Conservation (phyloP, 2,329 filamentous ascomycete genomes). For the Colletotrichum cuscutae region DNA sequence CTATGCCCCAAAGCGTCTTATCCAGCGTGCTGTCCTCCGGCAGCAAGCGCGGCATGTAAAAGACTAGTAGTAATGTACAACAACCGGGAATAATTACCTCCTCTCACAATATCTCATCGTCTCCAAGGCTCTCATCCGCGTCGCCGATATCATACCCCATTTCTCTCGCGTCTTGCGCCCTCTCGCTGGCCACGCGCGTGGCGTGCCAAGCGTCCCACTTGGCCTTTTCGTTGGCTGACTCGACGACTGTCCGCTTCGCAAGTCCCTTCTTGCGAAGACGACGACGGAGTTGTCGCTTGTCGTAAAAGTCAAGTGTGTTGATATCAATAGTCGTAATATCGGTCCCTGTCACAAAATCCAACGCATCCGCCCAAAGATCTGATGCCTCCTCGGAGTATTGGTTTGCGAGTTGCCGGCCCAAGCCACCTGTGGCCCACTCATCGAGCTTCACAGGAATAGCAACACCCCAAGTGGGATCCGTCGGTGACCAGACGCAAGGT, state of each 20-base stretch:
- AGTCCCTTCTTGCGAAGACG: slow-evolving; percentile 61
- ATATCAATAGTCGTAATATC: slow-evolving; percentile 57
- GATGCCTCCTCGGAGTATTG: slow-evolving; percentile 53
- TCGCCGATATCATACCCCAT: slow-evolving; percentile 51
- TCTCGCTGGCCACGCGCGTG: slow-evolving; percentile 52
- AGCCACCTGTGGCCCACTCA: slow-evolving; percentile 67
- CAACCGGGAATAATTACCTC: slow-evolving; percentile 11
- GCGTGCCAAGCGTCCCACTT: slow-evolving; percentile 58
- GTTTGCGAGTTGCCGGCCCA: slow-evolving; percentile 52
- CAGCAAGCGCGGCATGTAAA: neutral
- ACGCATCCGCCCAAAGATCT: slow-evolving; percentile 59
- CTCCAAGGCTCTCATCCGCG: slow-evolving; percentile 47
- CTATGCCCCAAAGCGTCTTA: slow-evolving; percentile 10
- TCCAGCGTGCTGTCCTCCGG: slow-evolving; percentile 13
- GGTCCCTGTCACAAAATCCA: slow-evolving; percentile 56
- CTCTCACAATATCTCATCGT: slow-evolving; percentile 43
- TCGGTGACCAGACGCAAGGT: slow-evolving; percentile 65
- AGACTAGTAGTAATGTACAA: slow-evolving; percentile 20
- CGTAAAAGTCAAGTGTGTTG: slow-evolving; percentile 55
- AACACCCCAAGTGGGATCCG: slow-evolving; percentile 69
- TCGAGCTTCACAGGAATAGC: slow-evolving; percentile 72
- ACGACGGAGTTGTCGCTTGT: slow-evolving; percentile 60
- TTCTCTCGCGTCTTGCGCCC: slow-evolving; percentile 50
- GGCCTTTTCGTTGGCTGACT: slow-evolving; percentile 52
- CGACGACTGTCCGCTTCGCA: slow-evolving; percentile 44